Evolutionary conservation across 805 yeast species (phyloP).

Genomic region (Saturnispora gosingensis): DNA sequence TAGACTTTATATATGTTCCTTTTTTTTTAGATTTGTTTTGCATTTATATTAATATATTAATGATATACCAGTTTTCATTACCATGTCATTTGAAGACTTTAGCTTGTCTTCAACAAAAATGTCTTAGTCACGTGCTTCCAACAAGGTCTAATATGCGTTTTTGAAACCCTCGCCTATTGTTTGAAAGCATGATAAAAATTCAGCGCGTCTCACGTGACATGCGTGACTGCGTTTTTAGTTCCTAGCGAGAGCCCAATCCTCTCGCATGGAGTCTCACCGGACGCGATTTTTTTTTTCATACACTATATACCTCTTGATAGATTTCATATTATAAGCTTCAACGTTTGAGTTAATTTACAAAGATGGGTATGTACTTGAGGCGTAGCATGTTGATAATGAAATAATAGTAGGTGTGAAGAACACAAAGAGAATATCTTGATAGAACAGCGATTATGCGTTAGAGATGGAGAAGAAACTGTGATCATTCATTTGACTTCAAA

Average conservation of each 20-base stretch:
- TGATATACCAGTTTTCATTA: background rate
- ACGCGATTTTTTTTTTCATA: background rate
- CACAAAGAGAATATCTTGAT: background rate
- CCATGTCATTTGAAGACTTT: background rate
- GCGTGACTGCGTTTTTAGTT: slow-evolving; percentile 7
- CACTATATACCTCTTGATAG: background rate
- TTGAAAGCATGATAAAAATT: no score
- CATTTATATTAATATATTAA: background rate
- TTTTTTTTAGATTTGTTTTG: background rate
- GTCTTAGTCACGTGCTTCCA: background rate
- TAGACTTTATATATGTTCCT: background rate
- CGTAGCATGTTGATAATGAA: background rate
- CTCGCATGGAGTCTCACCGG: background rate
- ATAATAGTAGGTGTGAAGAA: background rate
- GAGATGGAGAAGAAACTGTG: background rate
- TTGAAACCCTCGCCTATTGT: background rate
- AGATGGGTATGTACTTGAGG: slow-evolving; percentile 6
- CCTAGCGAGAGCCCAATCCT: background rate
- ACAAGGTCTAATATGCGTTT: background rate
- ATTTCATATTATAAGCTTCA: background rate
- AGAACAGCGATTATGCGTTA: background rate
- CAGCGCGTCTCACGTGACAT: background rate
- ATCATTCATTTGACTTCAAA: no score
- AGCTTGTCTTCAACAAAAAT: no score
- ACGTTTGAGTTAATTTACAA: slow-evolving; percentile 1